phyloP scores from a whole-genome alignment of 306 rosid genomes.

The Hippophae rhamnoides region DNA sequence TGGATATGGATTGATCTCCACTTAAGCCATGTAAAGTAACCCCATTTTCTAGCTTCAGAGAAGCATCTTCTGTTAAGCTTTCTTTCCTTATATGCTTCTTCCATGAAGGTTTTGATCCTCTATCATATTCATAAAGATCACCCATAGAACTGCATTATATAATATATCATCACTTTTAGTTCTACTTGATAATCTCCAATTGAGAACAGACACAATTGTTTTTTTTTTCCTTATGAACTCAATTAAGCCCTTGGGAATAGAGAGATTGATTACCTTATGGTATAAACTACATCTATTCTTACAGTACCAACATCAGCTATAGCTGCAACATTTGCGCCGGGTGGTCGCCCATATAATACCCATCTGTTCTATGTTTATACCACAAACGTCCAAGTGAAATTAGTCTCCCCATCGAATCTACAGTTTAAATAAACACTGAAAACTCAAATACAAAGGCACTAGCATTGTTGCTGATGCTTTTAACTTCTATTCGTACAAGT shows the following conservation, averaged over 20 bases:
- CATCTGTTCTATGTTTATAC: conserved; percentile 69
- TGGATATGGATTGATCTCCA: conserved; percentile 63
- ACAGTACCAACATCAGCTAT: conserved; percentile 60
- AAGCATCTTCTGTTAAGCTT: conserved; percentile 30
- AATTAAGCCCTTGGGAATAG: neutral
- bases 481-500: conserved; percentile 15
- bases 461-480: conserved; percentile 12
- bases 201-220: conserved; percentile 2
- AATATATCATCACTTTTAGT: conserved; percentile 16
- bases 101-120: conserved; percentile 79
- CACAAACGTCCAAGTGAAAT: conserved; percentile 31
- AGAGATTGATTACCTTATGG: conserved; percentile 52
- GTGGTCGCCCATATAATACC: conserved; percentile 75
- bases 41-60: conserved; percentile 47
- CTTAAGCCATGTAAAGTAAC: conserved; percentile 39
- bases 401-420: conserved; percentile 27
- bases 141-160: conserved; percentile 63
- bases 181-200: conserved; percentile 14
- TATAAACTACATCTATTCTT: conserved; percentile 64
- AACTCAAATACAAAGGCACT: conserved; percentile 6
- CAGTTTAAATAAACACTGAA: conserved; percentile 12
- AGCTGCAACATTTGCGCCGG: conserved; percentile 86
- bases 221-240: too few relatives aligned
- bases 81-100: conserved; percentile 78
- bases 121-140: conserved; percentile 75